Percentiles rank a stretch among this genome's conserved stretches.
These are phyloP conservation scores for Naganishia friedmannii DNA, from an alignment of 768 basidiomycete species.

Conservation along the genomic window DNA sequence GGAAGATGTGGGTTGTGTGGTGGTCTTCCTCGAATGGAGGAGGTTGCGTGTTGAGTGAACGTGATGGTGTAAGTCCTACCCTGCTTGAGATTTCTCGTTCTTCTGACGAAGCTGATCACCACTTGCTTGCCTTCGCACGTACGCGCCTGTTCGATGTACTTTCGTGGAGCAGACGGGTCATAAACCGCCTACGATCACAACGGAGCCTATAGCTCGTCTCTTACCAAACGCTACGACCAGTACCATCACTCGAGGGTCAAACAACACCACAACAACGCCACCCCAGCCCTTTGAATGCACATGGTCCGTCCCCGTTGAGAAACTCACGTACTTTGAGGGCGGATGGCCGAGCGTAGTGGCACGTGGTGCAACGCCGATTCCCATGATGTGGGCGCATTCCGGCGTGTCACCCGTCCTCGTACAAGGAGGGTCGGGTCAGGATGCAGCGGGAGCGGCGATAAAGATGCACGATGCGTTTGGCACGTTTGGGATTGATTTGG, in stretches of 20 bases:
- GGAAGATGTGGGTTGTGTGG: constrained; percentile 19
- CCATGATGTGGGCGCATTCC: constrained; percentile 6
- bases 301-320: neutral
- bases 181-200: neutral
- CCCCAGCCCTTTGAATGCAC: neutral
- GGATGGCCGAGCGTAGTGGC: too few species aligned
- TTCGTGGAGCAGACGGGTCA: neutral
- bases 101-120: too few species aligned
- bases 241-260: neutral
- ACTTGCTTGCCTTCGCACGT: too few species aligned
- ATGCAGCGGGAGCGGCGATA: neutral
- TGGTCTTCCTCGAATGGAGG: neutral
- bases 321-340: neutral
- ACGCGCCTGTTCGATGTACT: neutral
- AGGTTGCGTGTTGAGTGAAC: constrained; percentile 9
- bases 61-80: constrained; percentile 26
- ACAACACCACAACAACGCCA: neutral
- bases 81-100: too few species aligned
- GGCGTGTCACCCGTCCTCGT: neutral
- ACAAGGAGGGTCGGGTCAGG: neutral
- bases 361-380: neutral
- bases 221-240: neutral
- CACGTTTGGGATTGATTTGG: neutral
- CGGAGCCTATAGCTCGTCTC: neutral
- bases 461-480: neutral